Conservation (phyloP, 164 flowering plant species). For the Stephania yunnanensis region DNA sequence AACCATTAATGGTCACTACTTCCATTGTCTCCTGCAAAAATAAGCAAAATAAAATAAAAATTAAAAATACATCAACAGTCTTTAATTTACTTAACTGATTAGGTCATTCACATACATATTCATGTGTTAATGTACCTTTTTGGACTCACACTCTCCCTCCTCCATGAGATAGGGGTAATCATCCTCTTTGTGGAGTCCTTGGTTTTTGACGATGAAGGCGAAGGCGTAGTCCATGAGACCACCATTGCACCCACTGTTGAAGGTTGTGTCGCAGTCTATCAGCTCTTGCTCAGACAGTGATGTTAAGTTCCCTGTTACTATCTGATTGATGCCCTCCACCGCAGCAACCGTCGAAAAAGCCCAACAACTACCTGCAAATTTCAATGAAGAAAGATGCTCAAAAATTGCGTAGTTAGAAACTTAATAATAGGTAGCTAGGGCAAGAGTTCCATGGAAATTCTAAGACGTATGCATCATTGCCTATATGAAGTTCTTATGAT, state of each 20-base stretch:
- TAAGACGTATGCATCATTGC: too few species aligned
- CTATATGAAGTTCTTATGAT: too few species aligned
- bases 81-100: too few species aligned
- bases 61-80: too few species aligned
- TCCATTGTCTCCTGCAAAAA: constrained; percentile 27
- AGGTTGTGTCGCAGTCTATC: constrained; percentile 60
- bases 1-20: constrained; percentile 41
- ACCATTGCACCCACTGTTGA: constrained; percentile 73
- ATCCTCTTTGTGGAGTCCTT: constrained; percentile 60
- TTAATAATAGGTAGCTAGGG: too few species aligned
- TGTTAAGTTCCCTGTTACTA: constrained; percentile 66
- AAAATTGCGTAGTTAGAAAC: too few species aligned
- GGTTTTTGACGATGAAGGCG: constrained; percentile 40
- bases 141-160: constrained; percentile 53
- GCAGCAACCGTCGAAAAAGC: constrained; percentile 88
- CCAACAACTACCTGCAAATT: constrained; percentile 70
- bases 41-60: background rate
- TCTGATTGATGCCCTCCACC: constrained; percentile 83
- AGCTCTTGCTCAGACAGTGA: constrained; percentile 80
- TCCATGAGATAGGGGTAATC: constrained; percentile 72
- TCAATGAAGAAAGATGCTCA: too few species aligned
- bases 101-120: too few species aligned
- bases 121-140: constrained; percentile 33
- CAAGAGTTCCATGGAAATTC: too few species aligned
- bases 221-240: constrained; percentile 83